A percentile compares a stretch with the other conserved stretches of the same genome.
phyloP scores from a whole-genome alignment of 768 basidiomycete species.

The Tylopilus felleus region DNA sequence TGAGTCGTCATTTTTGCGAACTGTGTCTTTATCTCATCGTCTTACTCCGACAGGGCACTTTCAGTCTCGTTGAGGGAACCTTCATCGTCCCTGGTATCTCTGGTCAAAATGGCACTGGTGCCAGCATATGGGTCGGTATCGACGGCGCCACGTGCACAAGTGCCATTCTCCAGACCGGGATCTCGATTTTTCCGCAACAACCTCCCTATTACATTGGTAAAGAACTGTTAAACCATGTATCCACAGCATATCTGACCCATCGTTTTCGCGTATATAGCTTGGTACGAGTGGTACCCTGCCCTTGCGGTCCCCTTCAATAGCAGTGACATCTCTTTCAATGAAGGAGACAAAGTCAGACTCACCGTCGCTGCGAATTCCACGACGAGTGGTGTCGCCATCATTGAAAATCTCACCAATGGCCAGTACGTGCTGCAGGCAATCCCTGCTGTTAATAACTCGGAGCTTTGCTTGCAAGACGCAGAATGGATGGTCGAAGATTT shows the following conservation, averaged over 20 bases:
- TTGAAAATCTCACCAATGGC: conserved; percentile 8
- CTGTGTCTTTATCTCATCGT: too few species aligned
- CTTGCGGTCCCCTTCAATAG: not conserved
- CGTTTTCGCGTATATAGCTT: not conserved
- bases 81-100: too few species aligned
- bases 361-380: not conserved
- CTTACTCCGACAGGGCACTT: too few species aligned
- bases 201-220: not conserved
- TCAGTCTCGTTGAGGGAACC: too few species aligned
- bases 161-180: not conserved
- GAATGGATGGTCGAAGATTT: not conserved
- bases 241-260: not conserved
- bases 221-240: not conserved
- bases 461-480: not conserved
- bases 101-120: too few species aligned
- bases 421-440: not conserved
- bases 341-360: not conserved
- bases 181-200: not conserved
- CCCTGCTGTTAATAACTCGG: too few species aligned
- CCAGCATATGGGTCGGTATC: not conserved
- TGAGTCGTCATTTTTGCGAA: too few species aligned
- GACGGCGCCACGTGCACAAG: not conserved
- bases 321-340: not conserved
- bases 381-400: not conserved
- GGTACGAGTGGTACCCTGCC: not conserved